Percentiles rank a stretch among this genome's conserved stretches.
phyloP scores from a whole-genome alignment of 2,329 filamentous ascomycete species.

The Colletotrichum destructivum region DNA sequence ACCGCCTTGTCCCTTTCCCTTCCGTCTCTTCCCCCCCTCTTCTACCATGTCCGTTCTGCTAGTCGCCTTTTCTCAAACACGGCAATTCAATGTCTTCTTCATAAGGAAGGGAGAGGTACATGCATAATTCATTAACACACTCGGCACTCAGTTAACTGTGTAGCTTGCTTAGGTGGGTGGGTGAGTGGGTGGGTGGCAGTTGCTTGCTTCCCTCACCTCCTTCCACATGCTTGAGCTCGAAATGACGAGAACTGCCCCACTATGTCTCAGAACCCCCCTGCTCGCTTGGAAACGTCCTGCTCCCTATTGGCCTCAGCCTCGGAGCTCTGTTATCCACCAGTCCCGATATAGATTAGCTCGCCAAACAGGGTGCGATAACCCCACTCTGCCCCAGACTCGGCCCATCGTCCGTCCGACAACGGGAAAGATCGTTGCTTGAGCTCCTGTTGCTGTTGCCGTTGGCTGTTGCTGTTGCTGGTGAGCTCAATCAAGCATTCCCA shows the following conservation, averaged over 20 bases:
- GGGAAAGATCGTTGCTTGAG: not conserved
- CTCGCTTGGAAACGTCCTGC: slow-evolving; percentile 26
- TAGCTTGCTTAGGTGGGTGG: no score
- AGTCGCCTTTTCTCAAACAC: no score
- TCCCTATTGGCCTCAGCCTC: not conserved
- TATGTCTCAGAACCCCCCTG: not conserved
- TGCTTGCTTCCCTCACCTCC: not conserved
- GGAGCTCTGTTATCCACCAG: not conserved
- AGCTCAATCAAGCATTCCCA: not conserved
- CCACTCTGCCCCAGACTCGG: slow-evolving; percentile 3
- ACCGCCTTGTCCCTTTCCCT: no score
- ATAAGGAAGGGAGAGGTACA: no score
- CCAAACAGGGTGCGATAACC: not conserved
- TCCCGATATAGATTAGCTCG: not conserved
- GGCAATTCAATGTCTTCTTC: no score
- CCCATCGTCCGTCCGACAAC: not conserved
- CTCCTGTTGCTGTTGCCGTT: no score
- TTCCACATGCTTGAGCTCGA: not conserved
- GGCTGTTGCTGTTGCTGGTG: no score
- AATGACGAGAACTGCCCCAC: slow-evolving; percentile 1
- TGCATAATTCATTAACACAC: no score
- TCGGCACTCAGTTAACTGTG: no score
- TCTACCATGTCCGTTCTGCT: not conserved
- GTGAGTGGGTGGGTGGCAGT: no score
- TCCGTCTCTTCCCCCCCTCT: not conserved